These are phyloP conservation scores for Aspergillus carbonarius DNA, from an alignment of 2,329 filamentous ascomycete species.

Conservation along the genomic window DNA sequence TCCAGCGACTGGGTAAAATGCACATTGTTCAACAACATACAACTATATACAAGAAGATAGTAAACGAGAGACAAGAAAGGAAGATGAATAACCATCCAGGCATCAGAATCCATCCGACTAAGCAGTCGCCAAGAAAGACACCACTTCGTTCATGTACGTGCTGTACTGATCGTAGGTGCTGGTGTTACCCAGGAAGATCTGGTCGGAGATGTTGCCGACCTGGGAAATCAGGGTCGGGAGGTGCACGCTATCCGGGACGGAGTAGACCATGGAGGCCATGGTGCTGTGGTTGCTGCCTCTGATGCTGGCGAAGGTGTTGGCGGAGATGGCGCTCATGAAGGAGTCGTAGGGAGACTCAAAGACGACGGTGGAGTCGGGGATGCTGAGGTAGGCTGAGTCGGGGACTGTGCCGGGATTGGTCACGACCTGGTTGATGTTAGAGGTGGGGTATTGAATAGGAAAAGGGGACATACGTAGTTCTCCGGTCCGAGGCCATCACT, in stretches of 20 bases:
- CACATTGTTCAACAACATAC: conserved; percentile 5
- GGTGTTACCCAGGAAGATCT: conserved; percentile 10
- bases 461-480: background rate
- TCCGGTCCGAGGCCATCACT: conserved; percentile 8
- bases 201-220: conserved; percentile 7
- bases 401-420: conserved; percentile 14
- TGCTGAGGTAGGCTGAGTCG: conserved; percentile 11
- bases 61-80: background rate
- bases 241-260: conserved; percentile 1
- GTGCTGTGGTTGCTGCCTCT: background rate
- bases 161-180: conserved; percentile 9
- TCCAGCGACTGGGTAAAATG: no score
- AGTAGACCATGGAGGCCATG: conserved; percentile 13
- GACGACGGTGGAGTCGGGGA: conserved; percentile 12
- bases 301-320: background rate
- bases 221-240: conserved; percentile 3
- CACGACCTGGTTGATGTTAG: conserved; percentile 3
- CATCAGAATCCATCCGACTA: background rate
- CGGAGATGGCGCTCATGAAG: background rate
- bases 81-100: background rate
- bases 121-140: background rate
- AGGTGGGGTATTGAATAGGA: background rate
- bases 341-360: conserved; percentile 14
- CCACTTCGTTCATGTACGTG: conserved; percentile 1
- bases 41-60: background rate